Evolutionary conservation across 192 early-diverging fungal species (phyloP), one percentile per base, ranked within the genome.

Genomic region (Linnemannia schmuckeri): DNA sequence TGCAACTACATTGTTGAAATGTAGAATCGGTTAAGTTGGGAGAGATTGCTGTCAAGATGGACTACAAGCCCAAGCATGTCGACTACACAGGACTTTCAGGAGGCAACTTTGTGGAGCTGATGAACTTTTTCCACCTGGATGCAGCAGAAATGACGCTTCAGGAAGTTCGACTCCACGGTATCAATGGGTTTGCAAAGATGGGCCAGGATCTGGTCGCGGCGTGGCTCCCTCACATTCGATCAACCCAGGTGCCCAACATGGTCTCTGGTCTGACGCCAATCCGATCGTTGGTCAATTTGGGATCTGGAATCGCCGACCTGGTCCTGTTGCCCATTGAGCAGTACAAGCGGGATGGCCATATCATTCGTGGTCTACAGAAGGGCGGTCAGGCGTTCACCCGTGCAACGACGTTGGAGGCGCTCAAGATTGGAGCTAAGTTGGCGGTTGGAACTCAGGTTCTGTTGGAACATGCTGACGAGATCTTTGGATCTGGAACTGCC

Each of bases 41-140:
- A 8, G 95, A 97, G 4, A 93, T 99, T 66, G 90, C 90, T 7
- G 83, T 98, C 72, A 97, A 97, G 75, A 91, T 99, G 78, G 98
- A 99, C 89, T 99, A 98, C 90, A 99, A 99, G 88, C 96, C 98
- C n/a, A 97, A 98, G 78, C 95, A 96, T 35, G 91, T 98, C 52
- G 96, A 97, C 69, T 94, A 93, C 41, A 89, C 89, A 17, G 94
- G 91, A 71, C 80, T 97, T 4, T 91, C 93, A 68, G 94, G 91
- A 41, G 96, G 96, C 17, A 94, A 96, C 80, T 83, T 96, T 75
- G 90, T 93, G 20, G 96, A 97, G 88, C 85, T 99, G 42, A 90
- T 99, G 76, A 99, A 99, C 86, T 94, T 99, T 54, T 96, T 99
- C 90, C 96, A 94, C 44, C 87, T 99, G 74, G 97, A 98, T 68